A percentile compares a stretch with the other conserved stretches of the same genome.
phyloP scores from a whole-genome alignment of 2,329 filamentous ascomycete genomes.

The Stylonectria norvegica region DNA sequence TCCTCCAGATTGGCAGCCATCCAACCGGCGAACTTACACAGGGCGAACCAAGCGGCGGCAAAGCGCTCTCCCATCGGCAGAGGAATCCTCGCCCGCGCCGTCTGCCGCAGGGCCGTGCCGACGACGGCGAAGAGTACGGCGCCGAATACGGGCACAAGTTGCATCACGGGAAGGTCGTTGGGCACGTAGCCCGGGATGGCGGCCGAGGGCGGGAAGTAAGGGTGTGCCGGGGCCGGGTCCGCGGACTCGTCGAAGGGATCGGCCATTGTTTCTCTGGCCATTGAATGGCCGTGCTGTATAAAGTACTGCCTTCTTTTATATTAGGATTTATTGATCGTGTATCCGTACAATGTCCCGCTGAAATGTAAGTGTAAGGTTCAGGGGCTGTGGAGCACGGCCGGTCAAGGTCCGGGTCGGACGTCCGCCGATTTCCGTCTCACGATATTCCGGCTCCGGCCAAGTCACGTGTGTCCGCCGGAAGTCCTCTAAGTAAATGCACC shows the following conservation, averaged over 20 bases:
- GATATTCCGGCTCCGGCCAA: no score
- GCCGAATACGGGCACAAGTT: slow-evolving; percentile 37
- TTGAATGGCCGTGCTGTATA: neutral
- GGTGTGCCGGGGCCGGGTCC: slow-evolving; percentile 33
- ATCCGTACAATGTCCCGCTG: no score
- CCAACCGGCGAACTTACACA: slow-evolving; percentile 48
- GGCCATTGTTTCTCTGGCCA: slow-evolving; percentile 4
- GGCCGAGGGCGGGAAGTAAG: slow-evolving; percentile 48
- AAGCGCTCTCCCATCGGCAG: slow-evolving; percentile 37
- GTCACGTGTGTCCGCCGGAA: no score
- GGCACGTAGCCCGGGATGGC: slow-evolving; percentile 43
- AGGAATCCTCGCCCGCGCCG: slow-evolving; percentile 16
- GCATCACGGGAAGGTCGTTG: slow-evolving; percentile 40
- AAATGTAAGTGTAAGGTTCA: no score
- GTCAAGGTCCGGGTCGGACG: neutral
- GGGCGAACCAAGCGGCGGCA: slow-evolving; percentile 51
- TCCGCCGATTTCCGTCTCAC: no score
- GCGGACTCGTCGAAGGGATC: neutral
- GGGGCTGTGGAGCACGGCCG: neutral
- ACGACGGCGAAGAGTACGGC: slow-evolving; percentile 36
- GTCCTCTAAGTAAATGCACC: no score
- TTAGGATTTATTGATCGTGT: no score
- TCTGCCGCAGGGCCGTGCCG: slow-evolving; percentile 27
- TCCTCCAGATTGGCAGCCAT: neutral
- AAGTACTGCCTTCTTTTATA: neutral